Percentiles rank a stretch among this genome's conserved stretches.
Evolutionary conservation across 805 yeast species (phyloP).

Genomic region (Pichia insulana): DNA sequence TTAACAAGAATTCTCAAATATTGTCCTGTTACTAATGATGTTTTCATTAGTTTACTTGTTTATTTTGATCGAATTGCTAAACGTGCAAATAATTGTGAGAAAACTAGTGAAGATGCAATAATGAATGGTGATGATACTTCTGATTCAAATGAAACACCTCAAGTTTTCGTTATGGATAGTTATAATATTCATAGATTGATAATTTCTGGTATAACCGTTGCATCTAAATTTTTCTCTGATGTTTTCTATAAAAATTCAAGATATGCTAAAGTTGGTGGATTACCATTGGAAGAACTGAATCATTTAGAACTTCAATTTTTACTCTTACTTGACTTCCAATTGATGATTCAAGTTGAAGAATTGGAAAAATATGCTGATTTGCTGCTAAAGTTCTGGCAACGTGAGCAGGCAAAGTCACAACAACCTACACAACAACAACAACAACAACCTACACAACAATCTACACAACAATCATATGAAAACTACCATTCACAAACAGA

Average conservation of each 20-base stretch:
- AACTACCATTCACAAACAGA: neutral
- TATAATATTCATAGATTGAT: constrained; percentile 91
- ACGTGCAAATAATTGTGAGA: constrained; percentile 48
- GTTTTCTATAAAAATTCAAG: constrained; percentile 90
- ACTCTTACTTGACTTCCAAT: constrained; percentile 72
- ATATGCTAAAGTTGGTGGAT: constrained; percentile 92
- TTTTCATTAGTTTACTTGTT: constrained; percentile 79
- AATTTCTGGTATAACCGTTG: constrained; percentile 91
- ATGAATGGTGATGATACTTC: constrained; percentile 15
- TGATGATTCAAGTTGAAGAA: constrained; percentile 85
- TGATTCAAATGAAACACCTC: constrained; percentile 29
- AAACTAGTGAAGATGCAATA: constrained; percentile 17
- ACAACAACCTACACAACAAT: constrained; percentile 23
- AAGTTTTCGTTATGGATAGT: constrained; percentile 89
- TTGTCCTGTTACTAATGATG: constrained; percentile 98
- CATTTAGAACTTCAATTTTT: constrained; percentile 87
- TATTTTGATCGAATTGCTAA: constrained; percentile 92
- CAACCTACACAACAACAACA: constrained; percentile 20
- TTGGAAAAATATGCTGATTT: constrained; percentile 85
- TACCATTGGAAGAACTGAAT: constrained; percentile 87
- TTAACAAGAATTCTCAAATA: constrained; percentile 85
- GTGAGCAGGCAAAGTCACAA: constrained; percentile 32
- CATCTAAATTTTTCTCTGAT: constrained; percentile 90
- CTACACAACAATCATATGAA: neutral
- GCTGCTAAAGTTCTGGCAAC: constrained; percentile 73